Base-by-base conservation (phyloP, 2,329 filamentous ascomycete species). In the Blastomyces gilchristii region DNA sequence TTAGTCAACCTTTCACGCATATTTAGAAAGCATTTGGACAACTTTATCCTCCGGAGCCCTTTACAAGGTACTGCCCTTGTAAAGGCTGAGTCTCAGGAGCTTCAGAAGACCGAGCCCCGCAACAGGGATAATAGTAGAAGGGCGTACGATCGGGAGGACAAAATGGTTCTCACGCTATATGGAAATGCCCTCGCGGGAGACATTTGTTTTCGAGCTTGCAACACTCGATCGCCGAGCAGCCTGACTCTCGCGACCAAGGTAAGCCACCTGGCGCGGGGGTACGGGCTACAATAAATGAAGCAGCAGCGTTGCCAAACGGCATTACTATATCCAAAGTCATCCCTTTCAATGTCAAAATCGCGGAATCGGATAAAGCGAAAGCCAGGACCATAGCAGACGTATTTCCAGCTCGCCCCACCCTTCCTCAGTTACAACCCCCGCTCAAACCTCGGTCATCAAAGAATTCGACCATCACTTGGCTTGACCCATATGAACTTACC, bases 191-290 rank as follows among this genome's bases (percentile, higher is more conserved):
- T 1, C 85, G 86, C 56, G 83, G 89, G 45, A 87, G 86, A 68
- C 89, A 93, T 65, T 79, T 97, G 3, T 97, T 94, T 73, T 96
- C 93, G 3, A 96, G 92, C 74, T 79, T 96, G 59, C 89, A 88
- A 67, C 70, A 72, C n/a, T 58, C 72, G 53, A 69, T 72, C 28
- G 74, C 73, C 7, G 70, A 77, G 16, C 75, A 77, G 41, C 70
- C 74, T 14, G 73, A 76, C 9, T 67, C 71, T 7, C 67, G 69
- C 61, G 70, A 72, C 31, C 68, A 69, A 34, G 74, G 78, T 54
- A 76, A 79, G 63, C 72, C 80, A 34, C 11, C 18, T 11, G 39
- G 25, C 8, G 43, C n/a, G 8, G 58, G 28, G 25, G 22, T 59
- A 47, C 75, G 75, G 25, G 68, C 79, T 39, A 78, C 82, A 12